Conservation (phyloP, 2,329 filamentous ascomycete species). For the Calonectria fujianensis region DNA sequence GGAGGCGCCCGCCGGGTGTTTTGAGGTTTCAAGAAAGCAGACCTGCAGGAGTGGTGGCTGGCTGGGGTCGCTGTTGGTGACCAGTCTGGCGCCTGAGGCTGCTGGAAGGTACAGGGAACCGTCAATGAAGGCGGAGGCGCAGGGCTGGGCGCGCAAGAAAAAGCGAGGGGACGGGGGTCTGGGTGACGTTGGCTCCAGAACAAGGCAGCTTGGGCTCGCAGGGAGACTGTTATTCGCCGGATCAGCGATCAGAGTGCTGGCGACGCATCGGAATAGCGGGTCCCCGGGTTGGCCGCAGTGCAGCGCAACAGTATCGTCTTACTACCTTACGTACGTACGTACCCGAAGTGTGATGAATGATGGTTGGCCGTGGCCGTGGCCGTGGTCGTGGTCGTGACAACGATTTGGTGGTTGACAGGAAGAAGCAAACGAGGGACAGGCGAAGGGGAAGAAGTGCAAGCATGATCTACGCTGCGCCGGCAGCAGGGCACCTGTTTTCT, state of each 20-base stretch:
- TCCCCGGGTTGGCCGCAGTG: conserved; percentile 30
- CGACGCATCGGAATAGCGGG: conserved; percentile 50
- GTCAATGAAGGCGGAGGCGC: conserved; percentile 37
- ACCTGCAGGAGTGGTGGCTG: conserved; percentile 30
- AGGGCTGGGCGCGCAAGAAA: conserved; percentile 26
- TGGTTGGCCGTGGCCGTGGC: background rate
- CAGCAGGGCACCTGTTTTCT: conserved; percentile 25
- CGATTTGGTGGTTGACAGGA: conserved; percentile 28
- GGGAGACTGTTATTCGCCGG: conserved; percentile 46
- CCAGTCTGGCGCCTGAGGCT: conserved; percentile 36
- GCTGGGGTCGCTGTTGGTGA: conserved; percentile 22
- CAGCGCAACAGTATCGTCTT: conserved; percentile 17
- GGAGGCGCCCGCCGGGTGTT: conserved; percentile 20
- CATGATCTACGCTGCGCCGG: conserved; percentile 3
- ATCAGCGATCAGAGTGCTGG: conserved; percentile 34
- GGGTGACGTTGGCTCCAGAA: conserved; percentile 41
- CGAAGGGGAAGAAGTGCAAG: conserved; percentile 31
- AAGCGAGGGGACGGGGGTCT: conserved; percentile 25
- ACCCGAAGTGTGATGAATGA: conserved; percentile 14
- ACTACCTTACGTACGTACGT: conserved; percentile 9
- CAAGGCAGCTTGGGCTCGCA: conserved; percentile 40
- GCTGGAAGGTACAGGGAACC: conserved; percentile 26
- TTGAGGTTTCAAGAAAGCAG: conserved; percentile 31
- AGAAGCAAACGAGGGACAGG: conserved; percentile 41
- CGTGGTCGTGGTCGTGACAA: conserved; percentile 32